These are phyloP conservation scores for Sporisorium iseilematis-ciliati DNA, from an alignment of 1,284 basidiomycete species.

Conservation along the genomic window DNA sequence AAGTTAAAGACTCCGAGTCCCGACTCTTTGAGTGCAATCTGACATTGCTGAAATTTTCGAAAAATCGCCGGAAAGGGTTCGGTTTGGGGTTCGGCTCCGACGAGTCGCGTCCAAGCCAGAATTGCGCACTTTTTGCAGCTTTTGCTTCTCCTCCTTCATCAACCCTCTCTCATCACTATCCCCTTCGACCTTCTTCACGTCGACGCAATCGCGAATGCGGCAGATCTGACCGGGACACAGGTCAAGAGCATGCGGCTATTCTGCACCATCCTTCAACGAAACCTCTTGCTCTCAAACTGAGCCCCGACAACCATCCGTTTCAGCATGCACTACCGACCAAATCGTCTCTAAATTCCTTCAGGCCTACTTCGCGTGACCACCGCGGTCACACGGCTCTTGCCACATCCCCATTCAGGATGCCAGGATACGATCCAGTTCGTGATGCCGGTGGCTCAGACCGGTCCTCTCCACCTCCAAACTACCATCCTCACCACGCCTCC, in stretches of 20 bases:
- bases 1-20: too few relatives aligned
- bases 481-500: slow-evolving; percentile 16
- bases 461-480: slow-evolving; percentile 24
- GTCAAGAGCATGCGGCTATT: background rate
- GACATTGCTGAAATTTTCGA: background rate
- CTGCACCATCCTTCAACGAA: too few relatives aligned
- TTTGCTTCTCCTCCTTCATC: slow-evolving; percentile 12
- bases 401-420: slow-evolving; percentile 8
- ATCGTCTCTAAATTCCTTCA: background rate
- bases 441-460: slow-evolving; percentile 39
- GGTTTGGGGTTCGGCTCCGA: slow-evolving; percentile 28
- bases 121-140: slow-evolving; percentile 14
- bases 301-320: background rate
- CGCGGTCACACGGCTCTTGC: too few relatives aligned
- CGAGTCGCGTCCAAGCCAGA: slow-evolving; percentile 23
- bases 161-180: background rate
- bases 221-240: background rate
- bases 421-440: slow-evolving; percentile 37
- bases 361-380: background rate
- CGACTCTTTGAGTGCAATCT: background rate
- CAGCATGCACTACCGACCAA: slow-evolving; percentile 14
- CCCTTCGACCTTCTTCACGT: background rate
- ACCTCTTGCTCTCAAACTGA: background rate
- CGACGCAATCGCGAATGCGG: background rate
- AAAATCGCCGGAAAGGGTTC: background rate